Evolutionary conservation across 2,329 filamentous ascomycete genomes (phyloP), one percentile per base, ranked within the genome.

Genomic region (Raffaelea deltoideospora): DNA sequence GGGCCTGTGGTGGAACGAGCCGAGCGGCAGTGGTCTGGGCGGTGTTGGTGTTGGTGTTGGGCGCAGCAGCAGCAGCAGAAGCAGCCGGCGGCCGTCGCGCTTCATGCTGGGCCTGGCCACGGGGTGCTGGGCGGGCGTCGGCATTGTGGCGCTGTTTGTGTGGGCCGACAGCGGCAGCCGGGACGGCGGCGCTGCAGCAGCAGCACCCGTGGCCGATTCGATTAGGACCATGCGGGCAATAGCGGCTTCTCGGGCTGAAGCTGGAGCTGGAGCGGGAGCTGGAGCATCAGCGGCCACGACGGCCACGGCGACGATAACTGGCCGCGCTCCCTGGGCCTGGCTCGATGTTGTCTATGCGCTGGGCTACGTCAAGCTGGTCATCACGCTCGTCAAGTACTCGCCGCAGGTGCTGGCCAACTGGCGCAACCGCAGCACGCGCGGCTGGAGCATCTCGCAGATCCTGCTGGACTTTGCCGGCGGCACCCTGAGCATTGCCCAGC

Each of bases 341-440:
- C 67, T 79, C 30, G 76, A 79, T 48, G 64, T 72, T 36, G 64
- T 73, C 34, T 76, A 76, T 50, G 71, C 79, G 11, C 61, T 92
- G 23, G 84, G 83, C 30, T 92, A 92, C 53, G 78, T 93, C 53
- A 98, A 98, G 60, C 66, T 98, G 24, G 57, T 87, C 37, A 73
- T 93, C 45, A 94, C 88, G 0, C 61, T 95, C 20, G 71, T 93
- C 58, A 98, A 98, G 61, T 96, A 95, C 58, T 76, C 84, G 33
- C 90, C 90, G 5, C 86, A 94, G 63, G 74, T 82, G 27, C 66
- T 80, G 50, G 67, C 79, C 47, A 96, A 96, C 61, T 86, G 79
- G 54, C 75, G 76, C 48, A 85, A 88, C 50, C 72, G 79, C 52
- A 92, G 83, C 39, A 96, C 90, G 1, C 60, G 69, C 17, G 90